Base-by-base conservation (phyloP, 2,329 filamentous ascomycete genomes). In the Aspergillus melleus region DNA sequence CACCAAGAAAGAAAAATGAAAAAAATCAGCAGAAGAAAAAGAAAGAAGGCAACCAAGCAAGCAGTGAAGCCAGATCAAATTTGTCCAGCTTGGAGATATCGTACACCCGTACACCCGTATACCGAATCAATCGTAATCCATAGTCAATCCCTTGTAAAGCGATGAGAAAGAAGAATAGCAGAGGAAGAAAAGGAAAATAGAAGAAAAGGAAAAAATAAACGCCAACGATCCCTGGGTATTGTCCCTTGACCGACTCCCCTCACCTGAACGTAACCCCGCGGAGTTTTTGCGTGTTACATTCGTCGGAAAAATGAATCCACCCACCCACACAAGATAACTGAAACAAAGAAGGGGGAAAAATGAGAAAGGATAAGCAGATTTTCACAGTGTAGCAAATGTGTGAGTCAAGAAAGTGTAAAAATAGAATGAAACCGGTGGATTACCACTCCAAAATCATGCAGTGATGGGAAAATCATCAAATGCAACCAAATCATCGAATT, bases 401-500 rank as follows among this genome's bases (percentile, higher is more conserved):
- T n/a, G 36, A 69, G 67, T 49, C 30, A 65, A 71, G 70, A 69
- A 68, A 56, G 52, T 57, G 36, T 36, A 30, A 58, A 36, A 20
- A 46, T 44, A 42, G 20, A 54, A 42, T n/a, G 12, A 54, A 42
- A n/a, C 16, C 36, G 4, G 12, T 16, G 1, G 14, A 6, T n/a
- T 42, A 42, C 36, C 36, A 12, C 36, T n/a, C 16, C 16, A 26
- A n/a, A 51, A 10, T 64, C 61, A 72, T 51, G 69, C 66, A 39
- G 68, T 68, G 12, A 68, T 67, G 20, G 68, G 64, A 62, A 67
- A 74, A 12, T 75, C 72, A 52, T 74, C 72, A 29, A 75, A 56
- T 8, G 68, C 59, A 14, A 75, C 66, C 50, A 70, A 67, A 14
- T 76, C 73, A 14, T 75, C 73, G 61, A 75, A 71, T 20, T 63